Evolutionary conservation across 106 monocot species (phyloP), one percentile per base, ranked within the genome.

Genomic region (Hemerocallis citrina): DNA sequence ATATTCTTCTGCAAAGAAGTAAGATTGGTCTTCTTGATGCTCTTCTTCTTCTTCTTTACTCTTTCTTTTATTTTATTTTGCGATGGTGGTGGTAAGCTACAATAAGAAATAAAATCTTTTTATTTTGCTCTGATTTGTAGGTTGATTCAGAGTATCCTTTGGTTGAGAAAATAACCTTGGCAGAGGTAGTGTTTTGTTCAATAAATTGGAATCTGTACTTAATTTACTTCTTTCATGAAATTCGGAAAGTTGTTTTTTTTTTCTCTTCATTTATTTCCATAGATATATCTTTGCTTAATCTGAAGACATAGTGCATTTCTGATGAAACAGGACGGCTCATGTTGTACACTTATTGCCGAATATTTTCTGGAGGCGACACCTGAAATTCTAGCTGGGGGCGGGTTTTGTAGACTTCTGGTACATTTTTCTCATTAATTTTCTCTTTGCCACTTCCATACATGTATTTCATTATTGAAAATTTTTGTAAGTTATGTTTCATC

Each of bases 371-470:
- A 64, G 48, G 51, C 54, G 30, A 47, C 37, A 19, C 75, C 69
- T 10, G 63, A 70, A 43, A 69, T 64, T 24, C 56, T 76, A 25
- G 70, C 70, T 20, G 76, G 70, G 33, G 19, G 59, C 1, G 70
- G 76, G 40, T 65, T 76, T 57, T 24, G 70, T 34, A 64, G 65
- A 54, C 58, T 76, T 32, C 44, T 76, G 76, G 76, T 76, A 52
- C 24, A n/a, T 40, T 27, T 22, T 28, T 34, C 25, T 8, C 20
- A 9, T 57, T 27, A 35, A 36, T 8, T 13, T 21, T 22, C 11
- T 0, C 19, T 34, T n/a, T 5, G 37, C 11, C n/a, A n/a, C n/a
- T n/a, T n/a, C n/a, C n/a, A n/a, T n/a, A n/a, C n/a, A n/a, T n/a
- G n/a, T n/a, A n/a, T n/a, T n/a, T n/a, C n/a, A n/a, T n/a, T n/a